Percentiles rank a stretch among this genome's conserved stretches.
Evolutionary conservation across 2,329 filamentous ascomycete genomes (phyloP).

Genomic region (Lachnellula cervina): DNA sequence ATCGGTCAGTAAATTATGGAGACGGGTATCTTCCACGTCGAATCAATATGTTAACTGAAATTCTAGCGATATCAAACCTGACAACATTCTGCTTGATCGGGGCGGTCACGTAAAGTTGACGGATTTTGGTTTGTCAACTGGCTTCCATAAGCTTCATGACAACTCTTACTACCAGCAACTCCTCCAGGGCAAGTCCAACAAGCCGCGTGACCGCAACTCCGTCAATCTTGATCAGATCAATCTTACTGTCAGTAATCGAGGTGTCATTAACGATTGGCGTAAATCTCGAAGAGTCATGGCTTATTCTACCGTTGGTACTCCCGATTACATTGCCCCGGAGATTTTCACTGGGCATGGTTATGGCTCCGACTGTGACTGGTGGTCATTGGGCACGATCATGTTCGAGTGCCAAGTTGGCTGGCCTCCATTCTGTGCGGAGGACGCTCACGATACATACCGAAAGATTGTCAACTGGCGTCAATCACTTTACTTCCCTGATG

Average conservation of each 20-base stretch:
- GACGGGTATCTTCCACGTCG: not conserved
- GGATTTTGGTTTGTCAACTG: constrained; percentile 95
- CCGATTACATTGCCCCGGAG: constrained; percentile 97
- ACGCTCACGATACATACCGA: constrained; percentile 94
- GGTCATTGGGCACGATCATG: constrained; percentile 98
- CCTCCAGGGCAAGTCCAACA: constrained; percentile 69
- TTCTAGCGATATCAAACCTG: constrained; percentile 93
- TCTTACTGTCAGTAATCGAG: constrained; percentile 93
- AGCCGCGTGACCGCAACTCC: constrained; percentile 78
- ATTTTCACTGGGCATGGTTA: constrained; percentile 97
- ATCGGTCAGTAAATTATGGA: constrained; percentile 62
- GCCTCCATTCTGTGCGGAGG: constrained; percentile 98
- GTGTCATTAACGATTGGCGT: constrained; percentile 98
- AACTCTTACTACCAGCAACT: constrained; percentile 98
- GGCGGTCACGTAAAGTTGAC: constrained; percentile 97
- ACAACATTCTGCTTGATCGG: constrained; percentile 94
- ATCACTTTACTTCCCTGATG: constrained; percentile 92
- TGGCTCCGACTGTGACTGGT: constrained; percentile 97
- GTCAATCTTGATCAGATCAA: constrained; percentile 98
- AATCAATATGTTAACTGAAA: not conserved
- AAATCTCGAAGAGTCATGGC: constrained; percentile 93
- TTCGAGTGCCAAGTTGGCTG: constrained; percentile 98
- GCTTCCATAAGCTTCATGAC: constrained; percentile 96
- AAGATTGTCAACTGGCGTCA: constrained; percentile 99
- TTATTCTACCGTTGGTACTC: constrained; percentile 96